Conservation (phyloP, 2,329 filamentous ascomycete genomes). For the Monosporascus sp. region DNA sequence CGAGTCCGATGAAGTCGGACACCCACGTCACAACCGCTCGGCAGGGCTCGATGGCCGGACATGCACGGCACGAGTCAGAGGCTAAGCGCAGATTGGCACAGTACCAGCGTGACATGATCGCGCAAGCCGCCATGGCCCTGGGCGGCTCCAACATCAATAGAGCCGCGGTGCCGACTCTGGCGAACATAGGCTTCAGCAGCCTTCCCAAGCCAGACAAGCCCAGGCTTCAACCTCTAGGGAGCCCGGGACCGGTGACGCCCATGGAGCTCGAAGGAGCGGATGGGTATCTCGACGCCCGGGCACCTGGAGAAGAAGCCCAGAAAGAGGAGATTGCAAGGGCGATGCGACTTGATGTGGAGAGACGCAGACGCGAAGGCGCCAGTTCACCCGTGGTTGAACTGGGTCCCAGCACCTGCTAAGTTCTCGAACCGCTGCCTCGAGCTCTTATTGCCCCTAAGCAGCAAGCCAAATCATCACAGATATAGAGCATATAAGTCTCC, state of each 20-base stretch:
- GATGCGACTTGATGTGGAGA: constrained; percentile 28
- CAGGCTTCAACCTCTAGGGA: constrained; percentile 46
- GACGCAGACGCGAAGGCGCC: constrained; percentile 24
- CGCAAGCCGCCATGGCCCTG: constrained; percentile 46
- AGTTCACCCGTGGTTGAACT: constrained; percentile 27
- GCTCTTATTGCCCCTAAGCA: background rate
- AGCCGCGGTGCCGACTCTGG: constrained; percentile 29
- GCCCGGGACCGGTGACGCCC: constrained; percentile 56
- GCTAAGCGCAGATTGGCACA: constrained; percentile 47
- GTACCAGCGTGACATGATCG: constrained; percentile 57
- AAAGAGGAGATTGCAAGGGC: constrained; percentile 23
- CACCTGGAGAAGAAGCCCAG: constrained; percentile 13
- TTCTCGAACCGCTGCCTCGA: background rate
- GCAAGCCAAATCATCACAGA: background rate
- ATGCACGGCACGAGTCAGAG: constrained; percentile 38
- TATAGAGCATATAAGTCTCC: background rate
- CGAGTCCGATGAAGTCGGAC: constrained; percentile 31
- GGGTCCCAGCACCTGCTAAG: constrained; percentile 24
- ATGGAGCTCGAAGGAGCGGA: constrained; percentile 48
- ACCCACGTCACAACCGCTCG: constrained; percentile 25
- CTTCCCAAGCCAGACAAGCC: constrained; percentile 39
- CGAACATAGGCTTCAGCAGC: constrained; percentile 33
- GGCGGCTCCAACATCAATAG: constrained; percentile 24
- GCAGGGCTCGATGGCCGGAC: constrained; percentile 15
- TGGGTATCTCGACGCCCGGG: constrained; percentile 32